A percentile compares a stretch with the other conserved stretches of the same genome.
Evolutionary conservation across 768 basidiomycete genomes (phyloP).

Genomic region (Cubamyces sp.): DNA sequence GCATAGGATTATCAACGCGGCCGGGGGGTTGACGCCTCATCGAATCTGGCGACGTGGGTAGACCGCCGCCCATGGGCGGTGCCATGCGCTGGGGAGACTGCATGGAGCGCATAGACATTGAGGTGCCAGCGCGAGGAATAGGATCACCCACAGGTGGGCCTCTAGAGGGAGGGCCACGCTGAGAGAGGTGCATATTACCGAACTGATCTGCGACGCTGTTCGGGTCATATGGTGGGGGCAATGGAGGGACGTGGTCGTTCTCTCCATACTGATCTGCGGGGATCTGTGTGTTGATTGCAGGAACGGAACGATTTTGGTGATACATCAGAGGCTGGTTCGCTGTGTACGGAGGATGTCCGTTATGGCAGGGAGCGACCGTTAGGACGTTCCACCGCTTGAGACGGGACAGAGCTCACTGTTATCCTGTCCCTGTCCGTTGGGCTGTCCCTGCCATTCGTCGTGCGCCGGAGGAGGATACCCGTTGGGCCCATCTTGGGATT

Average conservation of each 20-base stretch:
- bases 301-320: constrained; percentile 52
- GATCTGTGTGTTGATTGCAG: constrained; percentile 46
- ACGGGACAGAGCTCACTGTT: constrained; percentile 25
- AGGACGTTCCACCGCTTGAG: constrained; percentile 13
- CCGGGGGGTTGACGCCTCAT: constrained; percentile 27
- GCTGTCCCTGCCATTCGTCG: constrained; percentile 1
- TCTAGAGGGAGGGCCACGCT: constrained; percentile 42
- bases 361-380: not conserved
- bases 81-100: constrained; percentile 25
- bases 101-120: constrained; percentile 36
- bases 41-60: constrained; percentile 27
- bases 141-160: constrained; percentile 45
- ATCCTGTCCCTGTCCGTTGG: constrained; percentile 19
- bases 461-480: not conserved
- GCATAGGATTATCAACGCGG: constrained; percentile 21
- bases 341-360: not conserved
- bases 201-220: constrained; percentile 54
- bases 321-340: constrained; percentile 39
- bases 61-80: constrained; percentile 17
- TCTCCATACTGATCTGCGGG: constrained; percentile 32
- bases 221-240: constrained; percentile 47
- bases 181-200: constrained; percentile 53
- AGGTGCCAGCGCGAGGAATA: constrained; percentile 57
- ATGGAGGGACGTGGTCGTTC: constrained; percentile 29
- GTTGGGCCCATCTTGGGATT: constrained; percentile 5